Evolutionary conservation across 2,329 filamentous ascomycete species (phyloP), one percentile per base, ranked within the genome.

Genomic region (Alternaria ventricosa): DNA sequence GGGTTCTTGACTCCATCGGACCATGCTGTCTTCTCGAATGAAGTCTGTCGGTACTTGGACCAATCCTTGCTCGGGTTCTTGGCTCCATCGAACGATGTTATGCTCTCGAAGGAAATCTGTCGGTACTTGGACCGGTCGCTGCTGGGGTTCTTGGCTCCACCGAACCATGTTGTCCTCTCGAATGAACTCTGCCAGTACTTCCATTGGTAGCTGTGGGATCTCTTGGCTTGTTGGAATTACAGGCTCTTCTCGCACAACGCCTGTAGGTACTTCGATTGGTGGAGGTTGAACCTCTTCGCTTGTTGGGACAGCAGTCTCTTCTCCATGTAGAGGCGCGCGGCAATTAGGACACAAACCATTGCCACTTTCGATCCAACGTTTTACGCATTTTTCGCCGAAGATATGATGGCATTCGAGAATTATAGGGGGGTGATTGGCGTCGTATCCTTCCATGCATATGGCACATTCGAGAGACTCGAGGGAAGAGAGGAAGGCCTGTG

Each of bases 401-500:
- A 59, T 30, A 25, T 63, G 60, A 10, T 13, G 49, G 23, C 60
- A 63, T 30, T 43, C 25, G 10, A 55, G n/a, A 11, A 46, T 23
- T 8, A 57, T 50, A 9, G 55, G 28, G 5, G 11, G 44, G 12
- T 63, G 60, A 7, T 23, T 49, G 4, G 33, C 8, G 41, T 30
- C 20, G 47, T 45, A 58, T n/a, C 28, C 23, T 12, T 59, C 55
- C 33, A 30, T 33, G 43, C 60, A 59, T n/a, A 63, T 36, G 50
- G 12, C 36, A 44, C 55, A 63, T 27, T 59, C 55, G 18, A 47
- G n/a, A 18, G n/a, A n/a, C 12, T 30, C 41, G n/a, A 46, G 25
- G 25, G 53, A 55, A 27, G 22, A 44, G 20, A 56, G 54, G 18
- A 56, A 46, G 41, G 41, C 25, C 41, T 53, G 33, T 8, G 59